phyloP scores from a whole-genome alignment of 2,329 filamentous ascomycete species.

The Arthrobotrys sinensis region DNA sequence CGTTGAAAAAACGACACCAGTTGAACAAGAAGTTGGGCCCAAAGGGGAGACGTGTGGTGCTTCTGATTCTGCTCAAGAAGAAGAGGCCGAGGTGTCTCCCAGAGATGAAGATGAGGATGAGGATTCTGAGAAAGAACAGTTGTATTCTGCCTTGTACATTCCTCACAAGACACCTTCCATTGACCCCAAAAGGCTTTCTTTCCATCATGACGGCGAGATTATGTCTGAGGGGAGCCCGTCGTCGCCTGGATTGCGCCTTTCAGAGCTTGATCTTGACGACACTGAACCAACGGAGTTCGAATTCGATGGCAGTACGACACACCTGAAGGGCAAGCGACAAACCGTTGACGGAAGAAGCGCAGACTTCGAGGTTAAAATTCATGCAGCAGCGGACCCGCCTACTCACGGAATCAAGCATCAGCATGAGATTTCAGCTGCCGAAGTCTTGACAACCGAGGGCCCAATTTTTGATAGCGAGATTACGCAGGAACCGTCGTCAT shows the following conservation, averaged over 20 bases:
- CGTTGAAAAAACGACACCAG: constrained; percentile 7
- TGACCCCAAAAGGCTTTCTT: constrained; percentile 55
- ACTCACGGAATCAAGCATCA: constrained; percentile 49
- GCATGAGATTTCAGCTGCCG: constrained; percentile 54
- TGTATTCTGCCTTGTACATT: constrained; percentile 86
- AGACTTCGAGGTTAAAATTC: constrained; percentile 58
- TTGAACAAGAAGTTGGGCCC: constrained; percentile 35
- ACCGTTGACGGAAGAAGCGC: constrained; percentile 53
- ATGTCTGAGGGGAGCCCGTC: constrained; percentile 45
- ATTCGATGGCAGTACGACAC: constrained; percentile 48
- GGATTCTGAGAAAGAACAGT: constrained; percentile 81
- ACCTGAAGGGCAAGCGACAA: constrained; percentile 50
- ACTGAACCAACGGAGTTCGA: constrained; percentile 51
- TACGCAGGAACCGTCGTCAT: constrained; percentile 62
- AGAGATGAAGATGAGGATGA: constrained; percentile 66
- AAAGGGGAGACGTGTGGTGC: constrained; percentile 33
- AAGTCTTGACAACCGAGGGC: constrained; percentile 48
- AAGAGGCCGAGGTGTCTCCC: constrained; percentile 44
- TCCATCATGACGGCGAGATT: constrained; percentile 38
- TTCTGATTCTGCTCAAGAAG: constrained; percentile 36
- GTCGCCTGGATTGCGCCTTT: constrained; percentile 43
- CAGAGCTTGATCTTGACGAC: constrained; percentile 57
- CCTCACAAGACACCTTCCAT: constrained; percentile 77
- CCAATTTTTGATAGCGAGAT: constrained; percentile 37
- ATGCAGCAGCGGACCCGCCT: constrained; percentile 31